Base-by-base conservation (phyloP, 495 filamentous ascomycete species). In the Penicillium cosmopolitanum region DNA sequence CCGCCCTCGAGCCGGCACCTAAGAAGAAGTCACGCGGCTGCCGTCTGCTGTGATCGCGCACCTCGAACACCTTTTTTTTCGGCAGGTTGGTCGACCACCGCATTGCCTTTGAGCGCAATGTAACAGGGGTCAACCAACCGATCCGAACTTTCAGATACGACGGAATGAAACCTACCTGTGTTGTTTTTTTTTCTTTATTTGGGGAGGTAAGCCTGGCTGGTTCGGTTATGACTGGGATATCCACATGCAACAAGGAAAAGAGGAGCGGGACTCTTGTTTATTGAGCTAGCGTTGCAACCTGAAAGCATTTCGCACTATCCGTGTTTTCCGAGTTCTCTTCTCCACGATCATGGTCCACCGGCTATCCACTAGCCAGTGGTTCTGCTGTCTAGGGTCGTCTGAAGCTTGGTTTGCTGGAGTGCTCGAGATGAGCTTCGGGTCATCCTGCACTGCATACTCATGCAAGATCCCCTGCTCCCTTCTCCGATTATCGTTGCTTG, bases 1-100 rank as follows among this genome's bases (percentile, higher is more conserved):
- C 92, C 53, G 91, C 91, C 3, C 83, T 96, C 43, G 91, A 96
- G 73, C 91, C 91, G n/a, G 89, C 91, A 9, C 79, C 83, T 35
- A 84, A 84, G 55, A 91, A 90, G 81, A 89, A 88, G 79, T 66
- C 66, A 57, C 75, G 72, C 55, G 63, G 68, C 47, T 81, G 78
- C 58, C 70, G 74, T 55, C 60, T 81, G 65, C 65, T 81, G 71
- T 80, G 67, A 73, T 60, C 57, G 46, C 60, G 31, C 48, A 6
- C 52, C 52, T 34, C 56, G 21, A 47, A 31, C 57, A 16, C 31
- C 43, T 58, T 58, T 55, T 55, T 28, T 51, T 23, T 62, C 50
- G 50, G 62, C 65, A 67, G 70, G 68, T 70, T 57, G 53, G 67
- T 68, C 42, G 42, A 19, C 15, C 11, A 18, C 16, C 15, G n/a